Conservation (phyloP, 805 yeast species). For the Schwanniomyces yamadae region DNA sequence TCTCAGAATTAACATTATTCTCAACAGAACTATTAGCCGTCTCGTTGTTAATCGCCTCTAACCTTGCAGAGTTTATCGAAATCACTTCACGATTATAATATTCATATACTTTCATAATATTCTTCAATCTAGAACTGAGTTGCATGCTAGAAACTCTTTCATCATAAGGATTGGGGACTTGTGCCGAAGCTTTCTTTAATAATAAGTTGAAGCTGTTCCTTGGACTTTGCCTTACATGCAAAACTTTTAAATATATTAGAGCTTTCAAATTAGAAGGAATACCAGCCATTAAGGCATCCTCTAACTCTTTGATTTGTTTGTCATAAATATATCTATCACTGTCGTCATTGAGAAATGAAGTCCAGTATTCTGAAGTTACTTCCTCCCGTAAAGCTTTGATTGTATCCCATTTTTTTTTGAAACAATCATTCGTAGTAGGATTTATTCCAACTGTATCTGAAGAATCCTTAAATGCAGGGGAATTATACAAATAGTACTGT, state of each 20-base stretch:
- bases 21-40: constrained; percentile 5
- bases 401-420: constrained; percentile 6
- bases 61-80: constrained; percentile 9
- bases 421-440: constrained; percentile 8
- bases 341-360: constrained; percentile 14
- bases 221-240: constrained; percentile 29
- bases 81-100: constrained; percentile 28
- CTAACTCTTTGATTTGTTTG: constrained; percentile 14
- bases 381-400: constrained; percentile 6
- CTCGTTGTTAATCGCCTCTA: constrained; percentile 12
- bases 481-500: constrained; percentile 23
- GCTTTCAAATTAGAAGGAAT: constrained; percentile 31
- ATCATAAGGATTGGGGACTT: constrained; percentile 8
- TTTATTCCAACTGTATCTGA: constrained; percentile 22
- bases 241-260: constrained; percentile 30
- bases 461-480: constrained; percentile 26
- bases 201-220: constrained; percentile 32
- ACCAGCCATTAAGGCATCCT: constrained; percentile 23
- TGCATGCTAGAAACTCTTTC: constrained; percentile 16
- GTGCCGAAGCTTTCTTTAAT: constrained; percentile 23
- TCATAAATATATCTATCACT: constrained; percentile 11
- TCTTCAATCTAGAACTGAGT: constrained; percentile 18
- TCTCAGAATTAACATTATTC: constrained; percentile 15
- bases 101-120: constrained; percentile 29
- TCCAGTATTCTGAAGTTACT: constrained; percentile 18